phyloP scores from a whole-genome alignment of 331 rosid species.

The Spiraea crenata region DNA sequence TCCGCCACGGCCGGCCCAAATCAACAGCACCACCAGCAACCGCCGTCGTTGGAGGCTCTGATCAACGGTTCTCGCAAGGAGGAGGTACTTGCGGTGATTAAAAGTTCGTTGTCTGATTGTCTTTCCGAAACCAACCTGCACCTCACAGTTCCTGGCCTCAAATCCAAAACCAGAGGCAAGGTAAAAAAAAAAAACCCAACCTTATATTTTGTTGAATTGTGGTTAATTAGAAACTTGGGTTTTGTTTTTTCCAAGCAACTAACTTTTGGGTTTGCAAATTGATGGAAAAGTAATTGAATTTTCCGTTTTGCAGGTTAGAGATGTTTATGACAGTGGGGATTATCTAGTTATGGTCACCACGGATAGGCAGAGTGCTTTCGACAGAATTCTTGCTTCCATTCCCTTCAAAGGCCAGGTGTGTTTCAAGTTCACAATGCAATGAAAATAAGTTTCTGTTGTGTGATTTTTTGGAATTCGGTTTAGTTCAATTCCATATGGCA shows the following conservation, averaged over 20 bases:
- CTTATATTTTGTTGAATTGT: background rate
- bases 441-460: background rate
- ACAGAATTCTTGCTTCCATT: conserved; percentile 95
- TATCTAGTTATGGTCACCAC: conserved; percentile 85
- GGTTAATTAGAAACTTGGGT: background rate
- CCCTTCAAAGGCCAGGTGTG: conserved; percentile 97
- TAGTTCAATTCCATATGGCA: conserved; percentile 3
- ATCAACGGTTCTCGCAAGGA: conserved; percentile 45
- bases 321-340: conserved; percentile 79
- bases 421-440: background rate
- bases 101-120: conserved; percentile 43
- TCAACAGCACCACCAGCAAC: conserved; percentile 27
- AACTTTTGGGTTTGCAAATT: background rate
- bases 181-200: conserved; percentile 28
- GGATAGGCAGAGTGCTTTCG: conserved; percentile 95
- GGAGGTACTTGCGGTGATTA: conserved; percentile 34
- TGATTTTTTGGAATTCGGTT: background rate
- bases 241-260: background rate
- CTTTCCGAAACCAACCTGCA: conserved; percentile 85
- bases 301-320: conserved; percentile 58
- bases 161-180: conserved; percentile 88
- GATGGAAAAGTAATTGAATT: background rate
- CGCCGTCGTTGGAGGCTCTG: conserved; percentile 45
- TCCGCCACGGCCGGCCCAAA: conserved; percentile 36
- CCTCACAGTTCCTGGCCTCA: conserved; percentile 73